These are phyloP conservation scores for Tetradesmus obliquus DNA, from an alignment of 139 green algal species.

Conservation along the genomic window DNA sequence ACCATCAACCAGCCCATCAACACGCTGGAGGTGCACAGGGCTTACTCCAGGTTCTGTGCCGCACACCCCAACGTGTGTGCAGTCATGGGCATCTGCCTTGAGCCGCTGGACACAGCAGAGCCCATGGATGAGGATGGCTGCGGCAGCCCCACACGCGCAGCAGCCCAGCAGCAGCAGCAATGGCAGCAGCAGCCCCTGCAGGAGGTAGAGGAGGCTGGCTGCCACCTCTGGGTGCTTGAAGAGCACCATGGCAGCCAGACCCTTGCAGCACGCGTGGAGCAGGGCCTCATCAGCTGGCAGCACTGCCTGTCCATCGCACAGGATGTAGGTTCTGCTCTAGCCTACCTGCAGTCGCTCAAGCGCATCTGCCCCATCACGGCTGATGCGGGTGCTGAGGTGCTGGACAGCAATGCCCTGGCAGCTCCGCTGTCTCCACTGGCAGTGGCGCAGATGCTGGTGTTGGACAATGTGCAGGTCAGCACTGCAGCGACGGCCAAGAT, in stretches of 20 bases:
- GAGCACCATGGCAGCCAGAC: slow-evolving; percentile 65
- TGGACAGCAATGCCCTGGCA: slow-evolving; percentile 34
- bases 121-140: slow-evolving; percentile 50
- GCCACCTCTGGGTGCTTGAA: slow-evolving; percentile 69
- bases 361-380: slow-evolving; percentile 33
- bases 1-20: slow-evolving; percentile 54
- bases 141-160: background rate
- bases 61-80: slow-evolving; percentile 68
- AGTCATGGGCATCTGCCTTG: slow-evolving; percentile 66
- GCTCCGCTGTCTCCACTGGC: slow-evolving; percentile 41
- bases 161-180: background rate
- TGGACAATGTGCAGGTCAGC: slow-evolving; percentile 60
- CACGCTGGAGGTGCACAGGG: slow-evolving; percentile 61
- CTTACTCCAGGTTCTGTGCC: slow-evolving; percentile 62
- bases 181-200: slow-evolving; percentile 13
- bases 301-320: slow-evolving; percentile 48
- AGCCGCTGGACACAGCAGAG: slow-evolving; percentile 47
- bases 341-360: slow-evolving; percentile 61
- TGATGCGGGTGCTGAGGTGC: slow-evolving; percentile 15
- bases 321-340: slow-evolving; percentile 63
- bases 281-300: slow-evolving; percentile 70
- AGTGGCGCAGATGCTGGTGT: slow-evolving; percentile 40
- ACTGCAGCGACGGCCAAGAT: slow-evolving; percentile 56
- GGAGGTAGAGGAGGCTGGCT: slow-evolving; percentile 12
- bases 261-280: slow-evolving; percentile 59